Conservation (phyloP, 805 yeast species). For the Teunomyces atbi region DNA sequence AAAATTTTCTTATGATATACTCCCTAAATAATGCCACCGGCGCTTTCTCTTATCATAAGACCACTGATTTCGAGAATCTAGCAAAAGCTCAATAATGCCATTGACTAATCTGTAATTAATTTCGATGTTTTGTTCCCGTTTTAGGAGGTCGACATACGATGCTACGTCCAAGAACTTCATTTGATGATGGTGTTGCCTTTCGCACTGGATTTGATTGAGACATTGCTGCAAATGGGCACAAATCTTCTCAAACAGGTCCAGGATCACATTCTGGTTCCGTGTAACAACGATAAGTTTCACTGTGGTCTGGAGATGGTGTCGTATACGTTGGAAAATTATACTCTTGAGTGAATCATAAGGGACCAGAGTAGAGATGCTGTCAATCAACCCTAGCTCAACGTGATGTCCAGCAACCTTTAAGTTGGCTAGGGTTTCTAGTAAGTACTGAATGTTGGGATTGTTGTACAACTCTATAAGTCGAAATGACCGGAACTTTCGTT, state of each 20-base stretch:
- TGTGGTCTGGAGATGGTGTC: conserved; percentile 24
- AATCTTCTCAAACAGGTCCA: conserved; percentile 10
- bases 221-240: conserved; percentile 11
- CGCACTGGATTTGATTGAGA: background rate
- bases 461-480: conserved; percentile 21
- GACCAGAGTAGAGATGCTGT: background rate
- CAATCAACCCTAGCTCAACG: background rate
- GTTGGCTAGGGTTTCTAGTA: conserved; percentile 14
- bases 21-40: conserved; percentile 9
- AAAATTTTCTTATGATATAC: background rate
- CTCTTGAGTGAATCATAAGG: background rate
- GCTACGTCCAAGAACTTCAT: conserved; percentile 7
- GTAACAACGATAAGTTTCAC: conserved; percentile 23
- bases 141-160: background rate
- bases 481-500: conserved; percentile 13
- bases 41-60: conserved; percentile 15
- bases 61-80: conserved; percentile 22
- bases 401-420: background rate
- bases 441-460: conserved; percentile 13
- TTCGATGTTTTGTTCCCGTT: background rate
- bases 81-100: conserved; percentile 24
- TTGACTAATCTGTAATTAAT: conserved; percentile 20
- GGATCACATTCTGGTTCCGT: conserved; percentile 20
- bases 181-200: background rate
- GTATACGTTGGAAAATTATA: conserved; percentile 23